Conservation (phyloP, 1,284 basidiomycete species). For the Vanrija sp. region DNA sequence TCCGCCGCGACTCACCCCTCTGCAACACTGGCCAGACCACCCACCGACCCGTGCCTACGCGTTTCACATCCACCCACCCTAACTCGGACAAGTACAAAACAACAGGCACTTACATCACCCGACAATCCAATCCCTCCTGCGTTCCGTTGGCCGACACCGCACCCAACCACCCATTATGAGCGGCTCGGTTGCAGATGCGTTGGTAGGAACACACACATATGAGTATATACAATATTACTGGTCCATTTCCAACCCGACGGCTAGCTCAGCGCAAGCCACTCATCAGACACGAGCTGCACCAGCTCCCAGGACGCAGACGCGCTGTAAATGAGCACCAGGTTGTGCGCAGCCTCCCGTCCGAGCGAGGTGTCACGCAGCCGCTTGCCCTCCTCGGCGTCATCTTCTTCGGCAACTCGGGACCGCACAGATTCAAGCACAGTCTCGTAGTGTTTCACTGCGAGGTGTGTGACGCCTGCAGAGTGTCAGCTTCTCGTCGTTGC, state of each 20-base stretch:
- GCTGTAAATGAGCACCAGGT: constrained; percentile 75
- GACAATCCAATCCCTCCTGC: too few relatives aligned
- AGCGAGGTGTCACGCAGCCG: constrained; percentile 51
- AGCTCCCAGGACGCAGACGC: constrained; percentile 67
- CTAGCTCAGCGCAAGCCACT: constrained; percentile 38
- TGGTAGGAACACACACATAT: too few relatives aligned
- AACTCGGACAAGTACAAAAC: too few relatives aligned
- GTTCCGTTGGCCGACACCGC: too few relatives aligned
- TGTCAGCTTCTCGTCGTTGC: not conserved
- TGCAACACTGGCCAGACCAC: too few relatives aligned
- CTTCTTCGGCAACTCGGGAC: constrained; percentile 33
- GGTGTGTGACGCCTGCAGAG: constrained; percentile 64
- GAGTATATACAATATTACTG: not conserved
- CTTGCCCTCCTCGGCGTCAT: constrained; percentile 22
- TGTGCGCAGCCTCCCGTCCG: constrained; percentile 74
- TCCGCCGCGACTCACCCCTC: too few relatives aligned
- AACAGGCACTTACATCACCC: too few relatives aligned
- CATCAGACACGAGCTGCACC: constrained; percentile 43
- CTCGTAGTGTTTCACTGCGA: constrained; percentile 80
- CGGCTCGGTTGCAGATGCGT: too few relatives aligned
- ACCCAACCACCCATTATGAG: too few relatives aligned
- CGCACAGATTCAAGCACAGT: constrained; percentile 64
- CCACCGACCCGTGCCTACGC: too few relatives aligned
- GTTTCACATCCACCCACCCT: too few relatives aligned
- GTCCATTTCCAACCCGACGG: not conserved